phyloP scores from a whole-genome alignment of 2,329 filamentous ascomycete species.

The Fonsecaea nubica region DNA sequence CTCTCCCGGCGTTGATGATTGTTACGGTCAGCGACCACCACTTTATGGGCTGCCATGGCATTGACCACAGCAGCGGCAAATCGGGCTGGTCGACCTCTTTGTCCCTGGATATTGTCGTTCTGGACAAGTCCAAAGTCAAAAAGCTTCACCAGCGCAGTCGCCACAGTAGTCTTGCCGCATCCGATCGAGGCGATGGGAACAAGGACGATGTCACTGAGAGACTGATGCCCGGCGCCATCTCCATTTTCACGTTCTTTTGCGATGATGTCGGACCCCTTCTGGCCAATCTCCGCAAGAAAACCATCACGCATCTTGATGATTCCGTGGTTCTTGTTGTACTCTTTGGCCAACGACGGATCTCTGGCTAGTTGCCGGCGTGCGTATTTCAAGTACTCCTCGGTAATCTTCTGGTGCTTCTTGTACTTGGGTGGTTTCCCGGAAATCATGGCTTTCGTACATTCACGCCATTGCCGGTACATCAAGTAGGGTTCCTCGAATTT shows the following conservation, averaged over 20 bases:
- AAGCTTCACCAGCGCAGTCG: conserved; percentile 77
- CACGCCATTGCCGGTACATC: conserved; percentile 98
- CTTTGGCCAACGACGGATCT: conserved; percentile 70
- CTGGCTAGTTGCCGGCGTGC: conserved; percentile 74
- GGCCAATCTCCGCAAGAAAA: conserved; percentile 80
- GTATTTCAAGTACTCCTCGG: conserved; percentile 86
- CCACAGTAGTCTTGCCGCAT: conserved; percentile 95
- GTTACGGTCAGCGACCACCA: conserved; percentile 90
- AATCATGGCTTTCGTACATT: conserved; percentile 92
- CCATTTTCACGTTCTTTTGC: conserved; percentile 63
- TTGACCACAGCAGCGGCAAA: conserved; percentile 77
- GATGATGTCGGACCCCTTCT: conserved; percentile 89
- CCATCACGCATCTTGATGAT: conserved; percentile 91
- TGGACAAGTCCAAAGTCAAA: conserved; percentile 94
- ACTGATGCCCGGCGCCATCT: conserved; percentile 23
- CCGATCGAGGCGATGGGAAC: conserved; percentile 91
- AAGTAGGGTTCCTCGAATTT: conserved; percentile 99
- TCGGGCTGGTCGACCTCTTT: conserved; percentile 72
- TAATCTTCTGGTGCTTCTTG: conserved; percentile 88
- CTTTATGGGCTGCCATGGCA: conserved; percentile 68
- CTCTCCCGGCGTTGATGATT: conserved; percentile 90
- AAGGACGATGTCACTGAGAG: conserved; percentile 60
- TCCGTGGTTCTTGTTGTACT: conserved; percentile 87
- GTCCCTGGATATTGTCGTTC: conserved; percentile 91
- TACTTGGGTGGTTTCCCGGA: conserved; percentile 73